phyloP scores from a whole-genome alignment of 164 flowering plant genomes.

The Warburgia ugandensis region DNA sequence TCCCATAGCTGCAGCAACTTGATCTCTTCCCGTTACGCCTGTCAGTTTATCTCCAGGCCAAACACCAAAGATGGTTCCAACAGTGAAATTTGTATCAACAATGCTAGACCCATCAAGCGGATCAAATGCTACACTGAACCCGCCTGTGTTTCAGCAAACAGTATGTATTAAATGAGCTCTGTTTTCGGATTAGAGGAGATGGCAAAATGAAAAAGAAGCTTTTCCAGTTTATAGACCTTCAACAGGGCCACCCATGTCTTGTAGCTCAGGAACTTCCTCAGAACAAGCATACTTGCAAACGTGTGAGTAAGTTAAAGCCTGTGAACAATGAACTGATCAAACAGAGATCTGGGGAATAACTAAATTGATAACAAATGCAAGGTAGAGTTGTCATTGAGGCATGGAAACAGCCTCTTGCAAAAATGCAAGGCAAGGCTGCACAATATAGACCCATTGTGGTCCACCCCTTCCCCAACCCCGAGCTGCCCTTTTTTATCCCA shows the following conservation, averaged over 20 bases:
- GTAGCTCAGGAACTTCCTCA: conserved; percentile 95
- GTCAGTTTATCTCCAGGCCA: conserved; percentile 97
- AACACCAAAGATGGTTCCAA: conserved; percentile 96
- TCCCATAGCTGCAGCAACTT: conserved; percentile 99
- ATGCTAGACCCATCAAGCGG: conserved; percentile 98
- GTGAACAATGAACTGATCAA: background rate
- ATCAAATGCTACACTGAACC: conserved; percentile 98
- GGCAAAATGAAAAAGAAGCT: too few species aligned
- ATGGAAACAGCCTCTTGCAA: background rate
- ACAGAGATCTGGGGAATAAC: background rate
- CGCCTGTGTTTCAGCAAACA: conserved; percentile 40
- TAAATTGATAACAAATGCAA: too few species aligned
- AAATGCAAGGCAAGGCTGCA: too few species aligned
- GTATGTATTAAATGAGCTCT: too few species aligned
- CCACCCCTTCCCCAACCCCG: too few species aligned
- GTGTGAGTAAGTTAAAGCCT: conserved; percentile 91
- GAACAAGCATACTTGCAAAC: conserved; percentile 98
- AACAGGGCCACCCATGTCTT: conserved; percentile 92
- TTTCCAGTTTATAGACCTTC: conserved; percentile 43
- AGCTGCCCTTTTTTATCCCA: too few species aligned
- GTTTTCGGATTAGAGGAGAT: too few species aligned
- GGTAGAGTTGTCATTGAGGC: too few species aligned
- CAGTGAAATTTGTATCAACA: conserved; percentile 96
- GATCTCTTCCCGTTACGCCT: conserved; percentile 80
- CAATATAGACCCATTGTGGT: too few species aligned